Conservation (phyloP, 2,329 filamentous ascomycete species). For the Monosporascus sp. region DNA sequence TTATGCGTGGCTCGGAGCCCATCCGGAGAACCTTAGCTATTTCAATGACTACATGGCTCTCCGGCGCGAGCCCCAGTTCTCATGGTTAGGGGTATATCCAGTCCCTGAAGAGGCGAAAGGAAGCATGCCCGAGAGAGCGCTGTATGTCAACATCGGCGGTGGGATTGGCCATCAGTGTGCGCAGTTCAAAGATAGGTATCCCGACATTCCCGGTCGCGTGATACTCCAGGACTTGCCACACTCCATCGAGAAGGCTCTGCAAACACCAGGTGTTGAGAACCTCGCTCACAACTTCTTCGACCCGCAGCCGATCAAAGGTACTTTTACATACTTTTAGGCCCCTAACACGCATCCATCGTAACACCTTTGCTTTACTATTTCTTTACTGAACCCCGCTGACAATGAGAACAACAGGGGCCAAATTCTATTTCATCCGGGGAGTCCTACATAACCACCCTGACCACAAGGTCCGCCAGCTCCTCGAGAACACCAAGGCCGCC, state of each 20-base stretch:
- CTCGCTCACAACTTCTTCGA: conserved; percentile 11
- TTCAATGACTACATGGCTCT: conserved; percentile 20
- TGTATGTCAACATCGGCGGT: conserved; percentile 15
- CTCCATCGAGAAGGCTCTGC: conserved; percentile 4
- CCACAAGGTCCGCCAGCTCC: not conserved
- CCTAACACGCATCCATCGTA: too few species aligned
- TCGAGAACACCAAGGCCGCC: conserved; percentile 1
- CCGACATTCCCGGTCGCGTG: conserved; percentile 7
- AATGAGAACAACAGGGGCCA: conserved; percentile 8
- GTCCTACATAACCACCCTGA: conserved; percentile 8
- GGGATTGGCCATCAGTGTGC: conserved; percentile 14
- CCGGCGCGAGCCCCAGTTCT: conserved; percentile 7
- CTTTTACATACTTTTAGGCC: too few species aligned
- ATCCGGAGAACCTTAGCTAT: conserved; percentile 8
- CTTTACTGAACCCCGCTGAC: too few species aligned
- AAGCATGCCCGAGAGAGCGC: not conserved
- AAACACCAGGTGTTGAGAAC: conserved; percentile 10
- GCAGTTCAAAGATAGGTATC: conserved; percentile 10
- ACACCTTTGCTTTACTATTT: not conserved
- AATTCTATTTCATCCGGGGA: conserved; percentile 14
- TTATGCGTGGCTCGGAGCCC: conserved; percentile 8
- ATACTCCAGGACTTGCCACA: conserved; percentile 14
- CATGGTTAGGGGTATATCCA: conserved; percentile 19
- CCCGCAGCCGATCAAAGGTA: conserved; percentile 13
- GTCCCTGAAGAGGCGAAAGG: not conserved